Conservation (phyloP, 2,329 filamentous ascomycete genomes). For the Simplicillium sp. region DNA sequence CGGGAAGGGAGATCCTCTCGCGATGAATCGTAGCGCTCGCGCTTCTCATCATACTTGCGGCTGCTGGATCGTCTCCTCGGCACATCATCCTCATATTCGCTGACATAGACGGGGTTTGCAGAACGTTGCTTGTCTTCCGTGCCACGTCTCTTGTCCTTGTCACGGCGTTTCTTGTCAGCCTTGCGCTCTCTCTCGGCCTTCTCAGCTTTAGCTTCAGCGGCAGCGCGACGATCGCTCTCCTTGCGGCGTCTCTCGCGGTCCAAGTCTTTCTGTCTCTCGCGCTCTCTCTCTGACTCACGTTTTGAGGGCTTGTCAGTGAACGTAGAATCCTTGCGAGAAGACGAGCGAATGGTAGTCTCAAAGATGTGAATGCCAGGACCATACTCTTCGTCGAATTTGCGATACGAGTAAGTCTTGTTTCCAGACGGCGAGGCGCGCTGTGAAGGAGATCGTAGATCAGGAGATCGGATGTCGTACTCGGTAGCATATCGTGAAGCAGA, state of each 20-base stretch:
- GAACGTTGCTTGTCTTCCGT: conserved; percentile 22
- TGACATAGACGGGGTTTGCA: conserved; percentile 19
- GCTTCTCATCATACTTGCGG: conserved; percentile 24
- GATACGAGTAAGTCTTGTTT: conserved; percentile 22
- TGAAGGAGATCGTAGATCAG: conserved; percentile 35
- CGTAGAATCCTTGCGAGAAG: conserved; percentile 35
- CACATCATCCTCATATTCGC: conserved; percentile 21
- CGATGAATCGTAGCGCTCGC: not conserved
- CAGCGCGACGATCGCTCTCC: conserved; percentile 17
- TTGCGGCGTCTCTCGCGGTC: conserved; percentile 23
- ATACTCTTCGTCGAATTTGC: conserved; percentile 37
- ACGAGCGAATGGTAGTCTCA: conserved; percentile 25
- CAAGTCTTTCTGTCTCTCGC: conserved; percentile 22
- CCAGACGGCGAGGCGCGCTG: conserved; percentile 25
- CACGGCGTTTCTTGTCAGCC: conserved; percentile 20
- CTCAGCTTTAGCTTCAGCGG: conserved; percentile 17
- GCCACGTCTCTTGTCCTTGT: conserved; percentile 27
- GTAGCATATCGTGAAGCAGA: conserved; percentile 22
- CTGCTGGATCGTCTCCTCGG: conserved; percentile 25
- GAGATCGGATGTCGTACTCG: conserved; percentile 39
- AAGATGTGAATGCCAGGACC: conserved; percentile 26
- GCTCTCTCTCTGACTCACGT: conserved; percentile 31
- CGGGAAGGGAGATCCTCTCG: not conserved
- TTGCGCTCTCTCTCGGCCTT: conserved; percentile 23
- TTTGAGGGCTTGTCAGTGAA: conserved; percentile 36